Evolutionary conservation across 805 yeast species (phyloP).

Genomic region (Wickerhamiella dianesei): DNA sequence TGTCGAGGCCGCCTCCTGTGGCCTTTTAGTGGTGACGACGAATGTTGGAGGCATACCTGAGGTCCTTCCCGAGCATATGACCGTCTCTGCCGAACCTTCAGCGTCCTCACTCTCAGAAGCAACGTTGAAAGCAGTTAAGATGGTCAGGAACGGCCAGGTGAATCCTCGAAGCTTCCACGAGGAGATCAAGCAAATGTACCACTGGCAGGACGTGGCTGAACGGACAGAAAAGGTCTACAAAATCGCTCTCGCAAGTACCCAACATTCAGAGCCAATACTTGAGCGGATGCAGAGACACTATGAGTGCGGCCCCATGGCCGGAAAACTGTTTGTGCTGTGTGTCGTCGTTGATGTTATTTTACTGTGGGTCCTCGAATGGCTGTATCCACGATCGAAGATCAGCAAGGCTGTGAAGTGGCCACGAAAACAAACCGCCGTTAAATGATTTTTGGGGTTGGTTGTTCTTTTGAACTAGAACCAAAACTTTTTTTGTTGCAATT

Average conservation of each 20-base stretch:
- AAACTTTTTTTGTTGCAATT: too few relatives aligned
- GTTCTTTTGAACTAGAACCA: not conserved
- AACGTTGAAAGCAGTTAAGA: conserved; percentile 52
- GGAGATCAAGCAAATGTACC: conserved; percentile 69
- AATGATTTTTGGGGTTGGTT: too few relatives aligned
- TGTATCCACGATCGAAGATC: conserved; percentile 54
- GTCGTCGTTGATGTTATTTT: conserved; percentile 67
- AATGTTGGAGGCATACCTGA: conserved; percentile 97
- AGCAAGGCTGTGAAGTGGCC: conserved; percentile 76
- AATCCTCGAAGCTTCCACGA: conserved; percentile 69
- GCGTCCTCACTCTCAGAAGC: conserved; percentile 69
- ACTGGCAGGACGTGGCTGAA: conserved; percentile 79
- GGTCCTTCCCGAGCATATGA: conserved; percentile 86
- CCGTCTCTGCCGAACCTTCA: conserved; percentile 77
- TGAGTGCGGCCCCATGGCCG: conserved; percentile 62
- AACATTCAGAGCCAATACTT: conserved; percentile 39
- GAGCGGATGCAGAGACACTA: conserved; percentile 51
- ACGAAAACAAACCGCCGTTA: not conserved
- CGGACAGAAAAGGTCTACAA: conserved; percentile 77
- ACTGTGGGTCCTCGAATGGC: conserved; percentile 47
- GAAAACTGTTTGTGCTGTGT: conserved; percentile 66
- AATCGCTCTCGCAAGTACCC: conserved; percentile 15
- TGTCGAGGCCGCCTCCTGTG: conserved; percentile 96
- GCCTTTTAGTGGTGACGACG: conserved; percentile 83
- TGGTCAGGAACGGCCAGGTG: conserved; percentile 41